These are phyloP conservation scores for Henckelia pumila DNA, from an alignment of 257 asterid species.

Conservation along the genomic window DNA sequence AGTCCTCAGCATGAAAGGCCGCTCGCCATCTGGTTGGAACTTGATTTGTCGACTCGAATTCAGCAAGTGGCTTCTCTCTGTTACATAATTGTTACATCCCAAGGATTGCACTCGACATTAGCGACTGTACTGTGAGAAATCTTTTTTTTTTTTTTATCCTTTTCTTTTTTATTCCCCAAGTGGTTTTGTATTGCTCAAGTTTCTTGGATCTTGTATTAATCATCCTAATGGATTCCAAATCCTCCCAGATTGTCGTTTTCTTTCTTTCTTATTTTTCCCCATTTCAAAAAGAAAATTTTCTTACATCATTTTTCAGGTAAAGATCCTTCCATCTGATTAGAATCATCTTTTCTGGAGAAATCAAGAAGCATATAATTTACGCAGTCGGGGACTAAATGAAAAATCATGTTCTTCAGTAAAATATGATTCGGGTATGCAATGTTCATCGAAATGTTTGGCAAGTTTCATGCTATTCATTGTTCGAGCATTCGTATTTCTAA, in stretches of 20 bases:
- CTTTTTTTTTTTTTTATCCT: constrained; percentile 1
- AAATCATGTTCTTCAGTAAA: background rate
- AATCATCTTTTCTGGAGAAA: too few species aligned
- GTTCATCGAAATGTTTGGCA: background rate
- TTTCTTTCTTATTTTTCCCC: too few species aligned
- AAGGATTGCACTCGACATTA: constrained; percentile 20
- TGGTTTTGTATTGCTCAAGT: background rate
- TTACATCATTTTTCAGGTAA: background rate
- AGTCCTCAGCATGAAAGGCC: background rate
- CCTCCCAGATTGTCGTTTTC: background rate
- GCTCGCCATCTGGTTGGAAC: constrained; percentile 12
- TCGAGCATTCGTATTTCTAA: too few species aligned
- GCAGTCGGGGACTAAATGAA: too few species aligned
- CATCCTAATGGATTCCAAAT: background rate
- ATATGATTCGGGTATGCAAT: background rate
- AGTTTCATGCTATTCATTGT: background rate
- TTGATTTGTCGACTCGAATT: constrained; percentile 4
- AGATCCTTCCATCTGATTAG: background rate
- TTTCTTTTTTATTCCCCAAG: too few species aligned
- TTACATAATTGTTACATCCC: constrained; percentile 20
- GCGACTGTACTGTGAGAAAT: background rate
- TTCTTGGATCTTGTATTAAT: background rate
- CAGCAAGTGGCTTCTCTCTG: background rate
- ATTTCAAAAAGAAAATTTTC: background rate
- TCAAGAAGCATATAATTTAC: too few species aligned